Base-by-base conservation (phyloP, 2,329 filamentous ascomycete species). In the Colletotrichum sp. region DNA sequence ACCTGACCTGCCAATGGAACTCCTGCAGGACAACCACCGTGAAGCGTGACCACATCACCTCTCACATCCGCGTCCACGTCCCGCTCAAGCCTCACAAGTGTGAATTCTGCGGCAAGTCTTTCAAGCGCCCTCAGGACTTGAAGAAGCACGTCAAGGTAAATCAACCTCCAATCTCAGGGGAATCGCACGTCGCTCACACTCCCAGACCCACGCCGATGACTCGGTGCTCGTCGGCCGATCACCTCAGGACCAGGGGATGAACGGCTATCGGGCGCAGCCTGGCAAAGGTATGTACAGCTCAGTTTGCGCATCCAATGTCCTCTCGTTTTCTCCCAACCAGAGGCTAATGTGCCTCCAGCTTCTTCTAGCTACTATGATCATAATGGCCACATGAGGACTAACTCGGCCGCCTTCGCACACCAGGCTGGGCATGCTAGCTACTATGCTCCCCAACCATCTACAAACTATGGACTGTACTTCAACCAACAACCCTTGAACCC, bases 21-120 rank as follows among this genome's bases (percentile, higher is more conserved):
- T 94, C 94, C 78, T 99, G 97, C 88, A 93, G 96, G 78, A 98
- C 96, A 26, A 98, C 96, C 63, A 98, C 96, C 3, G 96, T 98
- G 84, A 98, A 99, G 90, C 95, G 97, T 81, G 97, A 98, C 82
- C 97, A 99, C 87, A 99, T 99, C 86, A 99, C 97, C 66, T 98
- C 97, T 66, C 97, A 99, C 86, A 98, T 99, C 81, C 95, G 97
- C 78, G 97, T 98, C 69, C 97, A 99, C 84, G 96, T 99, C n/a
- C 97, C 97, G 1, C 89, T 99, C 76, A 99, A 99, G 90, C 97
- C 97, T 79, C 97, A 99, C 89, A 98, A 98, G 87, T 99, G 97
- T 85, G 96, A 98, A 83, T 98, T 98, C 87, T 99, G 97, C 83
- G 95, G 95, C 83, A 99, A 99, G 89, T 96, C 96, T 2, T 99